These are phyloP conservation scores for Symbiodinium natans DNA, from an alignment of 73 alveolate species.

Conservation along the genomic window DNA sequence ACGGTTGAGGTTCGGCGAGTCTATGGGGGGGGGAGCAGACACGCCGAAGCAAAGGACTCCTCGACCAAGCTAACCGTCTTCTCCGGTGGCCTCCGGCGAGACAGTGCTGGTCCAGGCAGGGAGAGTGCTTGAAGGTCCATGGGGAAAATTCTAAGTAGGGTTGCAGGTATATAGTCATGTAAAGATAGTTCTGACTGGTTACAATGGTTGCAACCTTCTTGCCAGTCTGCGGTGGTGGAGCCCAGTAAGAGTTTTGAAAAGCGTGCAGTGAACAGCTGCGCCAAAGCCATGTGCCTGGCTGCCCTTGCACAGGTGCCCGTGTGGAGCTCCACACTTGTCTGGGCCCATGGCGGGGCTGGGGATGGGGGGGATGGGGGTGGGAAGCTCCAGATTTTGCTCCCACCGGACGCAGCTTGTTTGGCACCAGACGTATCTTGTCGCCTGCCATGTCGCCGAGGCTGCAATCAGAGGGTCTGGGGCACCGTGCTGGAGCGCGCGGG, in stretches of 20 bases:
- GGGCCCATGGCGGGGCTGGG: slow-evolving; percentile 28
- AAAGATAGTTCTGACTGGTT: not conserved
- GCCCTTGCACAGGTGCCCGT: slow-evolving; percentile 81
- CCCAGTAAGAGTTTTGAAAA: not conserved
- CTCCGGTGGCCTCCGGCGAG: slow-evolving; percentile 84
- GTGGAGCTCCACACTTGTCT: slow-evolving; percentile 85
- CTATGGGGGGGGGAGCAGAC: too few relatives aligned
- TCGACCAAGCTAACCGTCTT: slow-evolving; percentile 48
- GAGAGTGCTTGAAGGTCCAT: not conserved
- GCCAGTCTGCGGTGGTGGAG: not conserved
- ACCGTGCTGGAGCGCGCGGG: slow-evolving; percentile 64
- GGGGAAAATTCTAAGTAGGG: too few relatives aligned
- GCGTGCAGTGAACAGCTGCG: not conserved
- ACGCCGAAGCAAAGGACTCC: slow-evolving; percentile 42
- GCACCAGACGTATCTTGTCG: too few relatives aligned
- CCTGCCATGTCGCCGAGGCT: slow-evolving; percentile 40
- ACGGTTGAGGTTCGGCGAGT: too few relatives aligned
- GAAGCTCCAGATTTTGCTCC: too few relatives aligned
- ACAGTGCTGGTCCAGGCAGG: slow-evolving; percentile 59
- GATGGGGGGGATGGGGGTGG: slow-evolving; percentile 87
- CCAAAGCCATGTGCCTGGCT: not conserved
- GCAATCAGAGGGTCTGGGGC: slow-evolving; percentile 91
- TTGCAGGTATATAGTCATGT: too few relatives aligned
- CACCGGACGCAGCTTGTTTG: too few relatives aligned
- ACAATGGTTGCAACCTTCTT: not conserved